A percentile compares a stretch with the other conserved stretches of the same genome.
Evolutionary conservation across 1,139 yeast species (phyloP).

Genomic region (Candida sp.): DNA sequence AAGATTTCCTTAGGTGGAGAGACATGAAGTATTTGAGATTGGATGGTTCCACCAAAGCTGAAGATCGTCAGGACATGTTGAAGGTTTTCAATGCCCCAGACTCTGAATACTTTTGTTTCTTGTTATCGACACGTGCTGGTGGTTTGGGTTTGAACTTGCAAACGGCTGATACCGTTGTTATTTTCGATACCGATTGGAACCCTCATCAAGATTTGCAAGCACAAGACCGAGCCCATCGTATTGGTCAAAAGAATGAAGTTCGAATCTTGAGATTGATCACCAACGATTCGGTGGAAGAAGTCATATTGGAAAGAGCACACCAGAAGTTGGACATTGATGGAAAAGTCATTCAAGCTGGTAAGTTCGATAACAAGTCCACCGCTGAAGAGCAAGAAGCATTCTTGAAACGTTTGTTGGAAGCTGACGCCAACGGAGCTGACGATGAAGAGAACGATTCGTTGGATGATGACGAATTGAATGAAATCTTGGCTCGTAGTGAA

Average conservation of each 20-base stretch:
- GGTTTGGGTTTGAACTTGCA: slow-evolving; percentile 86
- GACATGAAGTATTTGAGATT: slow-evolving; percentile 74
- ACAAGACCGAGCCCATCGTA: slow-evolving; percentile 90
- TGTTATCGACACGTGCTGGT: slow-evolving; percentile 88
- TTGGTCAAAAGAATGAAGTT: slow-evolving; percentile 89
- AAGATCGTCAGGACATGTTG: slow-evolving; percentile 74
- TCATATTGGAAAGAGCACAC: slow-evolving; percentile 81
- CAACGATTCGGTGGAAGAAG: slow-evolving; percentile 83
- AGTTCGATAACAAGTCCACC: slow-evolving; percentile 81
- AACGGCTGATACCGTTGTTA: slow-evolving; percentile 88
- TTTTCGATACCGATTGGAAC: slow-evolving; percentile 91
- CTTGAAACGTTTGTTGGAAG: slow-evolving; percentile 69
- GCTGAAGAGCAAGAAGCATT: slow-evolving; percentile 85
- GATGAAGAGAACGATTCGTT: slow-evolving; percentile 52
- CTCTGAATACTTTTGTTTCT: slow-evolving; percentile 78
- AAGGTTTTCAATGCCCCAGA: slow-evolving; percentile 73
- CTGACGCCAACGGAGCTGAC: slow-evolving; percentile 58
- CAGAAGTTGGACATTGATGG: slow-evolving; percentile 87
- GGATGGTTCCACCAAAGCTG: slow-evolving; percentile 86
- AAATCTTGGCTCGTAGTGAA: slow-evolving; percentile 71
- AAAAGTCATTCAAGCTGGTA: slow-evolving; percentile 89
- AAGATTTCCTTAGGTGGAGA: slow-evolving; percentile 71
- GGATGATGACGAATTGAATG: slow-evolving; percentile 76
- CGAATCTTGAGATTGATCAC: slow-evolving; percentile 81
- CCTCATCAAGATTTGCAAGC: slow-evolving; percentile 95